Conservation (phyloP, 768 basidiomycete species). For the Boletus rufocinnamomeus region DNA sequence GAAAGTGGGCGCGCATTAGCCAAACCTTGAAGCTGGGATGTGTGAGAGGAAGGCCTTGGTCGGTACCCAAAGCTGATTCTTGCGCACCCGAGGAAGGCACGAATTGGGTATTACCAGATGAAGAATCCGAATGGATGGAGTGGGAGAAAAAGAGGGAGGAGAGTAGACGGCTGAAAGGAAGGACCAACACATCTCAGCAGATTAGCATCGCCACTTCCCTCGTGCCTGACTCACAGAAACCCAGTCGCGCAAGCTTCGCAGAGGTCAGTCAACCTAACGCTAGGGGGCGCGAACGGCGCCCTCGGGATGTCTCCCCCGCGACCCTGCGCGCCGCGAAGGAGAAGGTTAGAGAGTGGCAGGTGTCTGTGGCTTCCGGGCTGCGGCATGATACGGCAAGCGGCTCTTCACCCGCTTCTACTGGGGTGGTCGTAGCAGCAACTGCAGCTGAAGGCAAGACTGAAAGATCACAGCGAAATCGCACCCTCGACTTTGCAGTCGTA, state of each 20-base stretch:
- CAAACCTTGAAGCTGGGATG: constrained; percentile 43
- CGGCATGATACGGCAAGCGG: constrained; percentile 9
- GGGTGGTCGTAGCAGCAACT: background rate
- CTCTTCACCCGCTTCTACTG: constrained; percentile 6
- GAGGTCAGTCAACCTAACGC: background rate
- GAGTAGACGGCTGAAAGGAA: constrained; percentile 18
- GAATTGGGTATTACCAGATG: constrained; percentile 43
- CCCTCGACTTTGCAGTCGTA: constrained; percentile 47
- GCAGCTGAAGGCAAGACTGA: constrained; percentile 23
- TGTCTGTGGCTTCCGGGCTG: constrained; percentile 25
- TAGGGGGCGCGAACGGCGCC: constrained; percentile 3
- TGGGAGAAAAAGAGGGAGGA: constrained; percentile 42
- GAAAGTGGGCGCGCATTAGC: constrained; percentile 49
- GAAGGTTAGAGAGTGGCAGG: constrained; percentile 42
- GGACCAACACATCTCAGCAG: constrained; percentile 16
- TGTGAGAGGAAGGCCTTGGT: constrained; percentile 39
- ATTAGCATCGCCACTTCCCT: background rate
- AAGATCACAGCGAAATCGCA: constrained; percentile 19
- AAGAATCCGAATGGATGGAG: constrained; percentile 51
- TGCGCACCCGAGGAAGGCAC: constrained; percentile 25
- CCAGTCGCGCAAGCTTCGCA: background rate
- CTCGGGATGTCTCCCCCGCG: constrained; percentile 26
- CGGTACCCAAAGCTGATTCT: constrained; percentile 26
- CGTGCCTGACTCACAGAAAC: constrained; percentile 10
- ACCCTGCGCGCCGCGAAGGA: constrained; percentile 33